phyloP scores from a whole-genome alignment of 495 filamentous ascomycete species.

The Barbatosphaeria neglecta region DNA sequence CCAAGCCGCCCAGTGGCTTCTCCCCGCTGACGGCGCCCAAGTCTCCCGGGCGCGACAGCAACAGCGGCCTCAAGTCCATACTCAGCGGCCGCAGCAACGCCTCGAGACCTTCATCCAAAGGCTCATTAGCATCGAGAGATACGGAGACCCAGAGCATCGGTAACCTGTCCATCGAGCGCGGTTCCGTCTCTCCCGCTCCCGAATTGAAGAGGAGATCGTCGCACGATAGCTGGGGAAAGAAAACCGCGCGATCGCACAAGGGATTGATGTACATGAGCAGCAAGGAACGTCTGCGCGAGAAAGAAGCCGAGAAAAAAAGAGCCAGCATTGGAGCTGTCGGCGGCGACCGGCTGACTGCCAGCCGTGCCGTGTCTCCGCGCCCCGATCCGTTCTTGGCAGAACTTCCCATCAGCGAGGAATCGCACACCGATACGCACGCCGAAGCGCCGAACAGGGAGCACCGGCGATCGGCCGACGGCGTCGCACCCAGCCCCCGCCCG shows the following conservation, averaged over 20 bases:
- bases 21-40: slow-evolving; percentile 55
- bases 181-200: slow-evolving; percentile 19
- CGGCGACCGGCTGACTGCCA: slow-evolving; percentile 11
- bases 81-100: slow-evolving; percentile 25
- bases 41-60: slow-evolving; percentile 29
- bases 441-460: neutral
- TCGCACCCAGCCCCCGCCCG: slow-evolving; percentile 18
- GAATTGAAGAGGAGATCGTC: slow-evolving; percentile 36
- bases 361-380: slow-evolving; percentile 15
- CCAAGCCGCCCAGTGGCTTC: slow-evolving; percentile 65
- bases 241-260: slow-evolving; percentile 34
- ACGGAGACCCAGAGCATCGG: slow-evolving; percentile 48
- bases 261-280: slow-evolving; percentile 52
- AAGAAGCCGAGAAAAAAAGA: slow-evolving; percentile 39
- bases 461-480: neutral
- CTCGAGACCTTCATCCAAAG: slow-evolving; percentile 41
- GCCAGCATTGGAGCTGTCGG: slow-evolving; percentile 24
- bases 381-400: slow-evolving; percentile 38
- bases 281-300: slow-evolving; percentile 42
- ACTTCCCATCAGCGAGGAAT: slow-evolving; percentile 41
- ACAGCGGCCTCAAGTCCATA: slow-evolving; percentile 29
- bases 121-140: slow-evolving; percentile 35
- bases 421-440: slow-evolving; percentile 19
- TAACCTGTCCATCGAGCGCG: slow-evolving; percentile 46
- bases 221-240: slow-evolving; percentile 42